A percentile compares a stretch with the other conserved stretches of the same genome.
Conservation (phyloP, 1,284 basidiomycete species). For the Lentinus polychrous region DNA sequence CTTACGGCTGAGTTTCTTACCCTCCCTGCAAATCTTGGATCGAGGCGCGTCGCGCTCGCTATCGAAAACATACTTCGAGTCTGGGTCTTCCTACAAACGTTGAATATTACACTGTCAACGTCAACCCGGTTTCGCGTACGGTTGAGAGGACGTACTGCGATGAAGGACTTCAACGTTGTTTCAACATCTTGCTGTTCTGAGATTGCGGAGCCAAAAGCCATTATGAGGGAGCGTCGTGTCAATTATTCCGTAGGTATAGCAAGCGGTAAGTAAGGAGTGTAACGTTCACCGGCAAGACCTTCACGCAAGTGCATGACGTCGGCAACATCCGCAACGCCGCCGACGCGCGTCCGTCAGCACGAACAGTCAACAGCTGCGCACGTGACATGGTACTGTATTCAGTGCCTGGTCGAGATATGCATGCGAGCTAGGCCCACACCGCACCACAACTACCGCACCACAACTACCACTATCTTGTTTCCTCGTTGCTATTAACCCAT, state of each 20-base stretch:
- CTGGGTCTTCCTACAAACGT: conserved; percentile 38
- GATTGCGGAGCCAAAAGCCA: neutral
- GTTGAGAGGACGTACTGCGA: neutral
- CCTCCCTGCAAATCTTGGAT: conserved; percentile 60
- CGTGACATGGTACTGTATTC: no score
- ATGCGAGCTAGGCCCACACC: no score
- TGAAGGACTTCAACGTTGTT: neutral
- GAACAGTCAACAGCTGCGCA: no score
- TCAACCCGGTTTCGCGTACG: neutral
- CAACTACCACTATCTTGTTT: no score
- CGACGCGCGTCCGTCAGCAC: no score
- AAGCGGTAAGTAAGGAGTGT: no score
- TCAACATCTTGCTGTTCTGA: neutral
- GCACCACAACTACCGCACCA: no score
- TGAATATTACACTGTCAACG: neutral
- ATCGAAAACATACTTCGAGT: conserved; percentile 52
- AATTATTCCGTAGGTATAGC: neutral
- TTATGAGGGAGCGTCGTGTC: neutral
- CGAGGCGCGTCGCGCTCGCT: conserved; percentile 49
- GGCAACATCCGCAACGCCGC: neutral
- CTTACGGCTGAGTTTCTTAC: conserved; percentile 36
- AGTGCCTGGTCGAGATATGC: no score
- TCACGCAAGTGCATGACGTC: neutral
- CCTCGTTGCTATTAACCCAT: no score
- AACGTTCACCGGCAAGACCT: no score